Base-by-base conservation (phyloP, 2,329 filamentous ascomycete species). In the Monilinia fructigena region DNA sequence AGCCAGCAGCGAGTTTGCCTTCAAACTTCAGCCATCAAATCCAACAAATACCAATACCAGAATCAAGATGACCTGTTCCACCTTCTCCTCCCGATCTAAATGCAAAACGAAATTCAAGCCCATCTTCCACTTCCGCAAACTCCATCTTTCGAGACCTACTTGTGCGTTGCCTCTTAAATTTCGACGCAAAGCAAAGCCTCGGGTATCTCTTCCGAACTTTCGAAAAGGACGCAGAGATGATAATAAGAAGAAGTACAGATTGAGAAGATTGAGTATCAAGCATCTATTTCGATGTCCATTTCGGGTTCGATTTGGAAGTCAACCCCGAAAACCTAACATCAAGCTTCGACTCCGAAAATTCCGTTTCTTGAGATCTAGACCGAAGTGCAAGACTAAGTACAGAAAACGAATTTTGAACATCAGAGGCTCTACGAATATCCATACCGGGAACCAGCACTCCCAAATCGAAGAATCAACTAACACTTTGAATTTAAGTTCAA, bases 391-490 rank as follows among this genome's bases (percentile, higher is more conserved):
- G 4, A 11, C 3, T 1, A 23, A 10, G 47, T 50, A 20, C 47
- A 12, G 47, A 3, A 47, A n/a, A 50, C 47, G 47, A 1, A 23
- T 8, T 4, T 11, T 8, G 10, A 50, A 23, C 10, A 11, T 8
- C 4, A 48, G 4, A 4, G 18, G 3, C 42, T 7, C 2, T n/a
- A 1, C 20, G 0, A 8, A n/a, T n/a, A 12, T 11, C n/a, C n/a
- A 11, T 23, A 23, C n/a, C 47, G 23, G 3, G 8, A 4, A 50
- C n/a, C n/a, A n/a, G 12, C 11, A 10, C 7, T 11, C 8, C 20
- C 18, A 11, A 8, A 18, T 10, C 6, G 6, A 31, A 18, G 20
- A 1, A 4, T 31, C 11, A 20, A n/a, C 20, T 14, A 16, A 28
- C 28, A 14, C 26, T 12, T 12, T 23, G n/a, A 12, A 23, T 23